phyloP scores from a whole-genome alignment of 768 basidiomycete species.

The Termitomyces sp. region DNA sequence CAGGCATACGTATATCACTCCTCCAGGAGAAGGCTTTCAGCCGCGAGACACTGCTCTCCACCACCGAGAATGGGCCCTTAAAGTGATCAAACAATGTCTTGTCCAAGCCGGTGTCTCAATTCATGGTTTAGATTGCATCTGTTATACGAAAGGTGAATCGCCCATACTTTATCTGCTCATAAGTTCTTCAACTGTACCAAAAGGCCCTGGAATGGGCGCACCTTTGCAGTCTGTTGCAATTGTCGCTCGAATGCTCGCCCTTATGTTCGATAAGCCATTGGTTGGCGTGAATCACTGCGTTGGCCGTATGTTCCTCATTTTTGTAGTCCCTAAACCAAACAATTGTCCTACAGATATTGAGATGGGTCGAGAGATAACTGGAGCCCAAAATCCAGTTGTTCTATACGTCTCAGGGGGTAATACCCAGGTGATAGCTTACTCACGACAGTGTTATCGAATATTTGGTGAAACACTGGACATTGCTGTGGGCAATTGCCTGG shows the following conservation, averaged over 20 bases:
- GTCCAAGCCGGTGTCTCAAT: slow-evolving; percentile 63
- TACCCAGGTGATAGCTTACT: slow-evolving; percentile 99
- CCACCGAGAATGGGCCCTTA: slow-evolving; percentile 88
- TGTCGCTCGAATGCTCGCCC: slow-evolving; percentile 85
- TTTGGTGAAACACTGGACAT: slow-evolving; percentile 99
- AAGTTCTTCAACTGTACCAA: not conserved
- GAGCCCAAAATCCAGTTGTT: slow-evolving; percentile 92
- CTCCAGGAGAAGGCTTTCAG: slow-evolving; percentile 96
- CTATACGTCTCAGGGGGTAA: slow-evolving; percentile 99
- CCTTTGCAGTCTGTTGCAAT: slow-evolving; percentile 93
- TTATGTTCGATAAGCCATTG: slow-evolving; percentile 86
- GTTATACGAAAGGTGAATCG: slow-evolving; percentile 86
- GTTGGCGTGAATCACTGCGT: slow-evolving; percentile 99
- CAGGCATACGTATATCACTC: slow-evolving; percentile 98
- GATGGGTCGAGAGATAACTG: slow-evolving; percentile 95
- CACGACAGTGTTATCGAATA: slow-evolving; percentile 93
- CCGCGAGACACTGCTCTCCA: slow-evolving; percentile 94
- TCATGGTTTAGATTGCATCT: slow-evolving; percentile 87
- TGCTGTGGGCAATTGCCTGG: slow-evolving; percentile 98
- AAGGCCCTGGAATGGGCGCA: slow-evolving; percentile 99
- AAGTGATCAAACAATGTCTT: slow-evolving; percentile 76
- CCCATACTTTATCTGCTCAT: not conserved
- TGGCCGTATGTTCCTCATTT: slow-evolving; percentile 64
- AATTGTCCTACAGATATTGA: slow-evolving; percentile 73
- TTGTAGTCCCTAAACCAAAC: not conserved